A percentile compares a stretch with the other conserved stretches of the same genome.
phyloP scores from a whole-genome alignment of 768 basidiomycete species.

The Botryobasidium botryosum region DNA sequence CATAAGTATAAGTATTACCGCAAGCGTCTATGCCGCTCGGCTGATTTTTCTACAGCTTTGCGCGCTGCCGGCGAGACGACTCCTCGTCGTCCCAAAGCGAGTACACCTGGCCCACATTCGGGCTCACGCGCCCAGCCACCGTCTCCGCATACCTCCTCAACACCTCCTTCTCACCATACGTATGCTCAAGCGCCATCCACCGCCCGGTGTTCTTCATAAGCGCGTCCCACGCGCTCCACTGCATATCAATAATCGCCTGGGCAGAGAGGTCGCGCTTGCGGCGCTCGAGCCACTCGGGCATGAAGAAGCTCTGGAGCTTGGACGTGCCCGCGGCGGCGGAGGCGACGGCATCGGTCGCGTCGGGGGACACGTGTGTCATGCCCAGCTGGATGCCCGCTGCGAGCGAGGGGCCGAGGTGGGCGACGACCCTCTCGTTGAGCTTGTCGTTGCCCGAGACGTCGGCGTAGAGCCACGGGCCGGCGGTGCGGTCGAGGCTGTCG shows the following conservation, averaged over 20 bases:
- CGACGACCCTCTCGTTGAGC: constrained; percentile 29
- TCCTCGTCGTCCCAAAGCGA: constrained; percentile 36
- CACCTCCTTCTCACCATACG: constrained; percentile 32
- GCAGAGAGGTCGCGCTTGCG: constrained; percentile 33
- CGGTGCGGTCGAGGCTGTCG: constrained; percentile 18
- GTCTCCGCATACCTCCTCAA: constrained; percentile 32
- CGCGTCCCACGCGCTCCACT: constrained; percentile 39
- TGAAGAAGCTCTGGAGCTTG: constrained; percentile 40
- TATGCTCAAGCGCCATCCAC: constrained; percentile 39
- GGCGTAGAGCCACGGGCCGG: constrained; percentile 35
- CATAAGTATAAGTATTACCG: no score
- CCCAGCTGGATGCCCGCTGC: constrained; percentile 9
- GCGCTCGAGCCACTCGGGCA: constrained; percentile 47
- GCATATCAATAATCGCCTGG: constrained; percentile 31
- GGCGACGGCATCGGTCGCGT: constrained; percentile 1
- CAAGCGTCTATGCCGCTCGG: no score
- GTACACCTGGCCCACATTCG: constrained; percentile 43
- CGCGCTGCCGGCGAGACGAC: neutral
- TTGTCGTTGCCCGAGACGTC: constrained; percentile 44
- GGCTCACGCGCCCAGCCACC: constrained; percentile 30
- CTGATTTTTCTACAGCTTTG: no score
- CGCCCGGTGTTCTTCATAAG: constrained; percentile 36
- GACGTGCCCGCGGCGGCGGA: neutral
- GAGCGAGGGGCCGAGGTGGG: constrained; percentile 26
- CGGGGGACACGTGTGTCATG: constrained; percentile 4